phyloP scores from a whole-genome alignment of 305 asterid genomes.

The Solanum hybrid region DNA sequence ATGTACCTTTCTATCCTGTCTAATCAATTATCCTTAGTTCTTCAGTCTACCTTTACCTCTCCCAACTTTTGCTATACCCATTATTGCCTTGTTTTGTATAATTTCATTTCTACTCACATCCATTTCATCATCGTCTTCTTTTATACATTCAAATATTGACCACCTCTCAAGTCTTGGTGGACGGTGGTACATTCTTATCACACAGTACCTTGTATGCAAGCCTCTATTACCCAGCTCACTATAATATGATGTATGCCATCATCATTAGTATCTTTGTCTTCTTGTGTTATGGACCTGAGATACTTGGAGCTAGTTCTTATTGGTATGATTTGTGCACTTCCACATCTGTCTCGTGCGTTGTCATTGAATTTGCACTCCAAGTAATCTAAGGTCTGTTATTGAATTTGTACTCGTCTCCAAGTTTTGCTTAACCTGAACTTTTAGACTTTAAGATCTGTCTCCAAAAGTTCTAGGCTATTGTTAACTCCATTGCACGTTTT shows the following conservation, averaged over 20 bases:
- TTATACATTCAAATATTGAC: not conserved
- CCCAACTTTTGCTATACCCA: not conserved
- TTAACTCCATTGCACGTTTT: not conserved
- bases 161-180: too few relatives aligned
- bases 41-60: not conserved
- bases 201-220: too few relatives aligned
- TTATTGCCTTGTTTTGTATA: not conserved
- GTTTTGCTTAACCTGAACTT: not conserved
- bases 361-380: not conserved
- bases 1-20: not conserved
- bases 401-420: not conserved
- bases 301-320: not conserved
- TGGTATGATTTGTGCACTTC: not conserved
- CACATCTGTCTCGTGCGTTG: not conserved
- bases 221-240: too few relatives aligned
- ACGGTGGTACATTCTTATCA: too few relatives aligned
- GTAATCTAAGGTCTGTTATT: not conserved
- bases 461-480: not conserved
- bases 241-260: not conserved
- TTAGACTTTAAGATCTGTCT: not conserved
- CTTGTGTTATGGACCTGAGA: not conserved
- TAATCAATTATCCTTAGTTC: not conserved
- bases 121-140: not conserved
- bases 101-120: not conserved
- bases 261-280: not conserved